Evolutionary conservation across 805 yeast genomes (phyloP).

Genomic region (Yarrowia sp.): DNA sequence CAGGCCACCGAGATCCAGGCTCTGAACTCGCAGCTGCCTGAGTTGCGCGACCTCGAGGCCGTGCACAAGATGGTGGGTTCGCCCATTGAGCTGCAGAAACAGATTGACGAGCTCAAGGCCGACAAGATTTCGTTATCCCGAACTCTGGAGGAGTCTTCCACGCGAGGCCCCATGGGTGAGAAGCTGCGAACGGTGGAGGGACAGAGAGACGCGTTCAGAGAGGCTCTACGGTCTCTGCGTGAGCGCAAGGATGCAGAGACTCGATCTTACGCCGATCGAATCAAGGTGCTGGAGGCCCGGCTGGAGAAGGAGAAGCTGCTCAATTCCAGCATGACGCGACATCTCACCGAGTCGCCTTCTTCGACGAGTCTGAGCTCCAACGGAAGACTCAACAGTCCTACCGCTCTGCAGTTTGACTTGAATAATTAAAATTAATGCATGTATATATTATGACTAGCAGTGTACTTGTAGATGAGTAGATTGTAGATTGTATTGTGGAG

Average conservation of each 20-base stretch:
- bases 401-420: constrained; percentile 9
- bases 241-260: constrained; percentile 53
- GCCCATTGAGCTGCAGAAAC: constrained; percentile 47
- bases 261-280: constrained; percentile 45
- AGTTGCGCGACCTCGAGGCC: constrained; percentile 44
- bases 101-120: constrained; percentile 48
- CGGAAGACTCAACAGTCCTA: constrained; percentile 19
- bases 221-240: constrained; percentile 52
- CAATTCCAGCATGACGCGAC: constrained; percentile 28
- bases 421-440: constrained; percentile 29
- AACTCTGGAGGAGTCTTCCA: constrained; percentile 48
- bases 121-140: constrained; percentile 48
- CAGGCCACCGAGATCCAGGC: constrained; percentile 43
- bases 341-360: constrained; percentile 26
- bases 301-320: constrained; percentile 45
- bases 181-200: constrained; percentile 48
- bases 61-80: constrained; percentile 45
- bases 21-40: constrained; percentile 45
- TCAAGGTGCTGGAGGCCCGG: constrained; percentile 46
- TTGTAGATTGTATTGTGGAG: too few species aligned
- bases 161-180: constrained; percentile 49
- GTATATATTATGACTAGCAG: neutral
- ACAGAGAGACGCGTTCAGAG: constrained; percentile 53
- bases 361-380: neutral
- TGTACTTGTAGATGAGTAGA: neutral